Evolutionary conservation across 2,329 filamentous ascomycete genomes (phyloP).

Genomic region (Neoscytalidium dimidiatum): DNA sequence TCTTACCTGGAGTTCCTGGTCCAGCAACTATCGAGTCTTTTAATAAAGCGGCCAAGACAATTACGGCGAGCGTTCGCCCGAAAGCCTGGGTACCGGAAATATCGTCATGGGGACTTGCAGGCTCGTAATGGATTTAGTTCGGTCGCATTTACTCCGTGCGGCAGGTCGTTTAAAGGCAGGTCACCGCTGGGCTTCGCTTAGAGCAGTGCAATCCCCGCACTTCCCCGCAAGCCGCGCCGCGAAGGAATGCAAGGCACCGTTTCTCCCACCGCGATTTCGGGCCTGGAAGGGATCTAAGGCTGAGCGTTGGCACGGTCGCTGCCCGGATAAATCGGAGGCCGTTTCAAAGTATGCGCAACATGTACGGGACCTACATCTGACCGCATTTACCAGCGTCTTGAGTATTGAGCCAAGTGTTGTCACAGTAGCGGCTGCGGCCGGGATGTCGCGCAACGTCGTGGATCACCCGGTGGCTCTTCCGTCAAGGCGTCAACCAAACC

Average conservation of each 20-base stretch:
- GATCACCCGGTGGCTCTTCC: conserved; percentile 1
- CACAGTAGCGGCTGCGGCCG: background rate
- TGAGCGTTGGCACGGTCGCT: background rate
- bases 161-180: background rate
- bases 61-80: conserved; percentile 2
- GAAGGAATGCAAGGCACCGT: conserved; percentile 1
- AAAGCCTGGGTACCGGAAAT: background rate
- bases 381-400: background rate
- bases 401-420: background rate
- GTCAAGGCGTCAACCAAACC: conserved; percentile 3
- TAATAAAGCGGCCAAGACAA: conserved; percentile 6
- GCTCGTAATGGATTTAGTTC: background rate
- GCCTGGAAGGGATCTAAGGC: background rate
- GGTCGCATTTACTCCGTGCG: conserved; percentile 8
- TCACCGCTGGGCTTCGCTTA: background rate
- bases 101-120: background rate
- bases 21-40: background rate
- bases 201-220: background rate
- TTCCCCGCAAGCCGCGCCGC: conserved; percentile 3
- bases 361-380: background rate
- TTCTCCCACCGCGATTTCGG: no score
- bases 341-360: background rate
- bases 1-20: background rate
- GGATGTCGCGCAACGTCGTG: background rate
- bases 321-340: background rate